Conservation (phyloP, 768 basidiomycete species). For the Hypsizygus marmoreus region DNA sequence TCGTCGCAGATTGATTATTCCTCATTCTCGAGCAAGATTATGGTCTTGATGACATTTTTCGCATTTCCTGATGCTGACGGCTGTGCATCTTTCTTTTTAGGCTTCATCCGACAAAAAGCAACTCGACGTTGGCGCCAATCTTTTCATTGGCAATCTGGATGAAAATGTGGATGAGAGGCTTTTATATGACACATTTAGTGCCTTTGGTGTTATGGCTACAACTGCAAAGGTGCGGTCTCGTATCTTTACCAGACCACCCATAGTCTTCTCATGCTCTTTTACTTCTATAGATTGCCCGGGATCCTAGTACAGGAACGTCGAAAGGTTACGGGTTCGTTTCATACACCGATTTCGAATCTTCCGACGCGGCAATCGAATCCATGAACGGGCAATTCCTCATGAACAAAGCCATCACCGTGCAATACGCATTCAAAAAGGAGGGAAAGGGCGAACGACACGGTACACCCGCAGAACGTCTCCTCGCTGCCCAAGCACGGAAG, state of each 20-base stretch:
- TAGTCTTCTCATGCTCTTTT: conserved; percentile 8
- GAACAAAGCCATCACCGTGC: conserved; percentile 97
- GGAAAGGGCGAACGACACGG: conserved; percentile 98
- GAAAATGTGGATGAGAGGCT: conserved; percentile 93
- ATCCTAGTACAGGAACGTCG: conserved; percentile 78
- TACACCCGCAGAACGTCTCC: conserved; percentile 92
- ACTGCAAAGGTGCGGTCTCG: conserved; percentile 72
- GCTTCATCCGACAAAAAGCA: conserved; percentile 98
- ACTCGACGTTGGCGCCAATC: conserved; percentile 95
- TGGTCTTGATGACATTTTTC: neutral
- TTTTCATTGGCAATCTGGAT: conserved; percentile 95
- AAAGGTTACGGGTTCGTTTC: conserved; percentile 98
- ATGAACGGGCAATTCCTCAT: conserved; percentile 98
- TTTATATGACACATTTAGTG: conserved; percentile 93
- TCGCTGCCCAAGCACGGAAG: conserved; percentile 94
- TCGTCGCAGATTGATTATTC: conserved; percentile 31
- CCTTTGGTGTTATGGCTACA: conserved; percentile 91
- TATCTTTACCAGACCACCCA: conserved; percentile 8
- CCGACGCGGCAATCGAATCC: conserved; percentile 93
- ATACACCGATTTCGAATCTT: conserved; percentile 96
- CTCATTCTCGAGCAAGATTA: neutral
- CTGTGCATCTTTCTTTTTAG: conserved; percentile 39
- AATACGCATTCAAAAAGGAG: conserved; percentile 99
- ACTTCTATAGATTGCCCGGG: conserved; percentile 80
- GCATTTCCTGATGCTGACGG: conserved; percentile 1